phyloP scores from a whole-genome alignment of 352 stramenopile species.

The Globisporangium cylindrosporum region DNA sequence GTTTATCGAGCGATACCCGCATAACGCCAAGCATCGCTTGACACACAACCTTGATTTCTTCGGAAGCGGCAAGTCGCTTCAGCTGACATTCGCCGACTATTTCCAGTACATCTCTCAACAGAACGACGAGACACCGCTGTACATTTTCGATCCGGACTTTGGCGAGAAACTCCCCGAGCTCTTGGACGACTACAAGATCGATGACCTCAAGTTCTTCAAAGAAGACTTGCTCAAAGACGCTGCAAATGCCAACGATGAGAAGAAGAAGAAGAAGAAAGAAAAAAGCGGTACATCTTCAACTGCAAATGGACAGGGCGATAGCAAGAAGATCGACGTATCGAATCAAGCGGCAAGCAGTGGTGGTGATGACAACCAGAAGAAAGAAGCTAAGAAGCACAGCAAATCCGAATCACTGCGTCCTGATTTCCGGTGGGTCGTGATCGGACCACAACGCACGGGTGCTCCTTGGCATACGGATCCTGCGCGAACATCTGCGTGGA shows the following conservation, averaged over 20 bases:
- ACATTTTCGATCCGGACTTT: conserved; percentile 86
- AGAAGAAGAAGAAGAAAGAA: neutral
- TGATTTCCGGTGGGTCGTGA: conserved; percentile 84
- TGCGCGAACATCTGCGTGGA: conserved; percentile 95
- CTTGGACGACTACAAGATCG: conserved; percentile 61
- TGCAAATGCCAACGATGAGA: conserved; percentile 16
- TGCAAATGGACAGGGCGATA: conserved; percentile 6
- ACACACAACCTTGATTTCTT: conserved; percentile 84
- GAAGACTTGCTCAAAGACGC: conserved; percentile 71
- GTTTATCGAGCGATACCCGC: conserved; percentile 43
- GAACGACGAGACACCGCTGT: conserved; percentile 83
- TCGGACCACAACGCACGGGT: conserved; percentile 79
- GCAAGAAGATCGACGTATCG: neutral
- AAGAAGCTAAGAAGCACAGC: conserved; percentile 27
- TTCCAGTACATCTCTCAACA: conserved; percentile 57
- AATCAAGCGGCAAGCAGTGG: neutral
- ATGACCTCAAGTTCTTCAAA: conserved; percentile 65
- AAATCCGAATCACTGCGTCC: conserved; percentile 47
- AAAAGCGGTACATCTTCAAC: neutral
- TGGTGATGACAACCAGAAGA: neutral
- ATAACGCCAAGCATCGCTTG: conserved; percentile 51
- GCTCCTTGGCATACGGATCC: conserved; percentile 96
- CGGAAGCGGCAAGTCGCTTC: conserved; percentile 43
- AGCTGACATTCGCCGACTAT: conserved; percentile 82
- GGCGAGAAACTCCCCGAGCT: conserved; percentile 77